These are phyloP conservation scores for Paraphoma chrysanthemicola DNA, from an alignment of 2,329 filamentous ascomycete species.

Conservation along the genomic window DNA sequence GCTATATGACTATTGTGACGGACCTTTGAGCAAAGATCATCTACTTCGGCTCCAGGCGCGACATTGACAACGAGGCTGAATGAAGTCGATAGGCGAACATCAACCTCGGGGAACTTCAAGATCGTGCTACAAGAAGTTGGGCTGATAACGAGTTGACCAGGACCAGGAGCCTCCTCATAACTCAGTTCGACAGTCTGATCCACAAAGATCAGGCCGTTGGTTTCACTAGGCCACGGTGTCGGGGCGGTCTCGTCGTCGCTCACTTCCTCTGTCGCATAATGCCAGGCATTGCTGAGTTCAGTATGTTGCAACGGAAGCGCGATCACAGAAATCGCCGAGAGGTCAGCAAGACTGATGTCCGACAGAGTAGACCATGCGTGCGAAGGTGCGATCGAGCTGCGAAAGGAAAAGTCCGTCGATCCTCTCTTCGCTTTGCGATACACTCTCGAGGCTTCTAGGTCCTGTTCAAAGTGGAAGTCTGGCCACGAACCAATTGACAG, in stretches of 20 bases:
- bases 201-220: neutral
- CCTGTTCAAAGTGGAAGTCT: slow-evolving; percentile 1
- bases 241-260: no score
- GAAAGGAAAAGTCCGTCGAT: neutral
- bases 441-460: slow-evolving; percentile 9
- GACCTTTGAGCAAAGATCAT: neutral
- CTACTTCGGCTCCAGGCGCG: neutral
- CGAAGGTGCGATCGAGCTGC: slow-evolving; percentile 5
- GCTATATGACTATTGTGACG: neutral
- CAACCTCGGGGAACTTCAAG: neutral
- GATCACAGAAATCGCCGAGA: slow-evolving; percentile 15
- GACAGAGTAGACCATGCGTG: slow-evolving; percentile 14
- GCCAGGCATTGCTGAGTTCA: slow-evolving; percentile 4
- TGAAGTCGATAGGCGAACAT: neutral
- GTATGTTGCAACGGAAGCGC: slow-evolving; percentile 6
- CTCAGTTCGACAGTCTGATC: neutral
- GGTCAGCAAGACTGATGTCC: slow-evolving; percentile 11
- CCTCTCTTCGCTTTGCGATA: slow-evolving; percentile 6
- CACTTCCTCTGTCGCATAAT: neutral
- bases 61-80: neutral
- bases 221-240: neutral
- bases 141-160: neutral
- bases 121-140: neutral
- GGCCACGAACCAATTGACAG: neutral
- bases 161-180: neutral